Percentiles rank a stretch among this genome's conserved stretches.
Conservation (phyloP, 495 filamentous ascomycete species). For the Rhizodiscina lignyota region DNA sequence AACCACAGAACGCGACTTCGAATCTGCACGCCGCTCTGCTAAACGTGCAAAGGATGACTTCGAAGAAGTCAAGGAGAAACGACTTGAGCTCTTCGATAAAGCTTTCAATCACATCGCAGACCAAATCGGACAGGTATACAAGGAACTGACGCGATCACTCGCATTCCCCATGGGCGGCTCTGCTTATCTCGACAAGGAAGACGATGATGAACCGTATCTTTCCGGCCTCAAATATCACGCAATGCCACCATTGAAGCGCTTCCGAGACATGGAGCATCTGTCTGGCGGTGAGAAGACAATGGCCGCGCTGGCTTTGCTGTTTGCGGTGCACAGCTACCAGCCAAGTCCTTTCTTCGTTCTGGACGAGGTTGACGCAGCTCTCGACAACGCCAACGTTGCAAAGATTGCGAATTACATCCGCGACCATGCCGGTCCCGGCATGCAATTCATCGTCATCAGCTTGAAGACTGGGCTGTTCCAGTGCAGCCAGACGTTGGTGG, state of each 20-base stretch:
- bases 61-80: conserved; percentile 58
- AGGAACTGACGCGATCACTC: conserved; percentile 75
- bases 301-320: conserved; percentile 86
- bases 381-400: conserved; percentile 91
- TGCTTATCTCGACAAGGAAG: conserved; percentile 65
- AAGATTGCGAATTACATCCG: conserved; percentile 91
- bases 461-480: conserved; percentile 91
- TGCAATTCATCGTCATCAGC: conserved; percentile 98
- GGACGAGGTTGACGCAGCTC: conserved; percentile 93
- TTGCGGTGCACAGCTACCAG: conserved; percentile 90
- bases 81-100: conserved; percentile 83
- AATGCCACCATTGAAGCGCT: conserved; percentile 96
- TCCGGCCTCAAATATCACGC: conserved; percentile 95
- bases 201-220: conserved; percentile 79
- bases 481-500: conserved; percentile 81
- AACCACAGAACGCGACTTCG: conserved; percentile 75
- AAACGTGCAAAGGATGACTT: conserved; percentile 69
- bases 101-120: conserved; percentile 91
- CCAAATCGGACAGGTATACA: conserved; percentile 85
- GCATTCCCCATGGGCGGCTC: conserved; percentile 69
- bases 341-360: conserved; percentile 94
- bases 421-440: conserved; percentile 84
- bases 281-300: conserved; percentile 98
- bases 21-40: conserved; percentile 56
- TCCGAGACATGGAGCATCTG: conserved; percentile 97